Evolutionary conservation across 2,329 filamentous ascomycete species (phyloP).

Genomic region (Aspergillus cejpii): DNA sequence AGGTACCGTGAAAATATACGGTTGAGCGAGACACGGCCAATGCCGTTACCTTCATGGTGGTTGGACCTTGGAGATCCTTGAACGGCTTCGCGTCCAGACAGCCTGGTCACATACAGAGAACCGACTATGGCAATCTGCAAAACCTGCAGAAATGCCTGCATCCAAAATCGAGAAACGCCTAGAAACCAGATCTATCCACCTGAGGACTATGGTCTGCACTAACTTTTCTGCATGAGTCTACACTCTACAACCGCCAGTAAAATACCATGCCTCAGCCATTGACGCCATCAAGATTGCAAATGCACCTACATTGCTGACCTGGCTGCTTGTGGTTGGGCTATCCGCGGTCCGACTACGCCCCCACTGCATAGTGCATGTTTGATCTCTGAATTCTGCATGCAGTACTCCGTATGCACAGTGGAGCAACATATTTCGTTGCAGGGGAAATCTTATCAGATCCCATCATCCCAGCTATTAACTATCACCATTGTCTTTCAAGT

Average conservation of each 20-base stretch:
- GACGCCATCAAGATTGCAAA: not conserved
- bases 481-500: too few species aligned
- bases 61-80: not conserved
- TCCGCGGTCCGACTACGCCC: not conserved
- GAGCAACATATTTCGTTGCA: too few species aligned
- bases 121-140: too few species aligned
- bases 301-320: not conserved
- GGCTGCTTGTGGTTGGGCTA: not conserved
- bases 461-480: too few species aligned
- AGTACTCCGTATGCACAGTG: not conserved
- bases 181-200: too few species aligned
- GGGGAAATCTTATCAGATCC: not conserved
- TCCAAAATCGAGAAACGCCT: too few species aligned
- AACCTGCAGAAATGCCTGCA: too few species aligned
- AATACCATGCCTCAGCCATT: not conserved
- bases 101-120: too few species aligned
- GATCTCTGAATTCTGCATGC: not conserved
- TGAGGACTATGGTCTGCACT: too few species aligned
- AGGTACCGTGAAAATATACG: conserved; percentile 3
- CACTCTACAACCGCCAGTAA: too few species aligned
- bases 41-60: not conserved
- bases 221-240: too few species aligned
- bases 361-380: not conserved
- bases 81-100: not conserved
- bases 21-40: not conserved